Evolutionary conservation across 2,329 filamentous ascomycete species (phyloP).

Genomic region (Hypocreales sp.): DNA sequence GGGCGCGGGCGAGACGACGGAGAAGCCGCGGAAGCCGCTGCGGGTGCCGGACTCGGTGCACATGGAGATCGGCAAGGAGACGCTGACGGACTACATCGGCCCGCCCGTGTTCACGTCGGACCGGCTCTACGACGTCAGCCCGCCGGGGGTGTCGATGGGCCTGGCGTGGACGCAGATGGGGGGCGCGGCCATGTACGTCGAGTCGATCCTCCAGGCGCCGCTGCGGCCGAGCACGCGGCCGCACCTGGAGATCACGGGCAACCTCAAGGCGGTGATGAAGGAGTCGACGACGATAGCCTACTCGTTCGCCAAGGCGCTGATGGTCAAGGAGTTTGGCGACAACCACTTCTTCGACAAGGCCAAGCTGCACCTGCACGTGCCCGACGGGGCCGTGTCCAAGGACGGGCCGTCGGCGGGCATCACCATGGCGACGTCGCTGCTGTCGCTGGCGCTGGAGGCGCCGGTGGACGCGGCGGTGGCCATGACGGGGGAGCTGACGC

Average conservation of each 20-base stretch:
- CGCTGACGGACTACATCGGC: conserved; percentile 91
- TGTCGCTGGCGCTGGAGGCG: conserved; percentile 69
- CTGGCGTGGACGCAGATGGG: conserved; percentile 97
- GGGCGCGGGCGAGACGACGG: conserved; percentile 30
- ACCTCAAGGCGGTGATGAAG: conserved; percentile 95
- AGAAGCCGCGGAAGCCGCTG: conserved; percentile 58
- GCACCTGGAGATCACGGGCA: conserved; percentile 80
- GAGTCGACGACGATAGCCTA: conserved; percentile 92
- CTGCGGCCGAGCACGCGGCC: conserved; percentile 60
- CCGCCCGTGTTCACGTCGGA: conserved; percentile 93
- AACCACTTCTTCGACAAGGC: conserved; percentile 96
- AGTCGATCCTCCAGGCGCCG: conserved; percentile 82
- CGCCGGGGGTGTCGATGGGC: conserved; percentile 92
- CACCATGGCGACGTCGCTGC: conserved; percentile 90
- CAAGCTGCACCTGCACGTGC: conserved; percentile 88
- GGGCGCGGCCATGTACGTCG: conserved; percentile 89
- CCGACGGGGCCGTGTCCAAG: conserved; percentile 90
- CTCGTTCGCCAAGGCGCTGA: conserved; percentile 80
- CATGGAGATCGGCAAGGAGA: conserved; percentile 73
- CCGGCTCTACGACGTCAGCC: conserved; percentile 83
- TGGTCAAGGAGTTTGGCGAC: conserved; percentile 71
- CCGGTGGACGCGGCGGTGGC: conserved; percentile 74
- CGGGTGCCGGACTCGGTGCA: conserved; percentile 78
- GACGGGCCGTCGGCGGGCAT: conserved; percentile 89
- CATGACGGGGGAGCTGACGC: conserved; percentile 95